Evolutionary conservation across 257 asterid genomes (phyloP).

Genomic region (Nicotiana otophora): DNA sequence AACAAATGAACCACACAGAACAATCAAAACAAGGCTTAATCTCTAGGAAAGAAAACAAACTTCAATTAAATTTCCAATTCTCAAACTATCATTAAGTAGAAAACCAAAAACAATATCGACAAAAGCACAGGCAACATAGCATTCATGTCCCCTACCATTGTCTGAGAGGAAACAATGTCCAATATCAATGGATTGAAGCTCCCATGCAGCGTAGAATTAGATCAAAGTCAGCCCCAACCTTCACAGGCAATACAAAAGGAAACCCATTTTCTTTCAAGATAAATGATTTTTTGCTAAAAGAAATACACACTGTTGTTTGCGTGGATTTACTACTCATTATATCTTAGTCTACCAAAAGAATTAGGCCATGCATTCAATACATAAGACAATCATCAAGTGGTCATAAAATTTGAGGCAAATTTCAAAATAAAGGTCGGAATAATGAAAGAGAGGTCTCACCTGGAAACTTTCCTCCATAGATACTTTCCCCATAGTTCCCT

Average conservation of each 20-base stretch:
- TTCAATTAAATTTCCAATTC: slow-evolving; percentile 1
- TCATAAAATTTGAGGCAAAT: not conserved
- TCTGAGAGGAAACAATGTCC: slow-evolving; percentile 72
- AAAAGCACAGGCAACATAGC: slow-evolving; percentile 36
- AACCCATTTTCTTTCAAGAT: slow-evolving; percentile 72
- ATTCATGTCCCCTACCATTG: slow-evolving; percentile 71
- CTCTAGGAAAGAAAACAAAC: slow-evolving; percentile 5
- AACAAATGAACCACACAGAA: slow-evolving; percentile 15
- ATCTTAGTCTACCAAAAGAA: not conserved
- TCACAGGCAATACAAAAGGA: slow-evolving; percentile 71
- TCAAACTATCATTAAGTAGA: slow-evolving; percentile 15
- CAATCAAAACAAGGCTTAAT: slow-evolving; percentile 7
- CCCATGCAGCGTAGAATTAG: slow-evolving; percentile 88
- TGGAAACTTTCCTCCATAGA: slow-evolving; percentile 80
- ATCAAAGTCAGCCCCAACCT: slow-evolving; percentile 90
- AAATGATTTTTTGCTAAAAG: slow-evolving; percentile 35
- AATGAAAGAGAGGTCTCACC: slow-evolving; percentile 42
- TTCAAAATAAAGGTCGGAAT: slow-evolving; percentile 6
- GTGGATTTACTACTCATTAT: slow-evolving; percentile 1
- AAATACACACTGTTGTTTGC: slow-evolving; percentile 21
- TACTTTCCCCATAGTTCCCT: slow-evolving; percentile 90
- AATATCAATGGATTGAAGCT: slow-evolving; percentile 82
- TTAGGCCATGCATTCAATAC: slow-evolving; percentile 1
- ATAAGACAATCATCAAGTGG: not conserved
- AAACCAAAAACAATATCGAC: slow-evolving; percentile 14